Evolutionary conservation across 805 yeast genomes (phyloP).

Genomic region (Ogataea salicorniae): DNA sequence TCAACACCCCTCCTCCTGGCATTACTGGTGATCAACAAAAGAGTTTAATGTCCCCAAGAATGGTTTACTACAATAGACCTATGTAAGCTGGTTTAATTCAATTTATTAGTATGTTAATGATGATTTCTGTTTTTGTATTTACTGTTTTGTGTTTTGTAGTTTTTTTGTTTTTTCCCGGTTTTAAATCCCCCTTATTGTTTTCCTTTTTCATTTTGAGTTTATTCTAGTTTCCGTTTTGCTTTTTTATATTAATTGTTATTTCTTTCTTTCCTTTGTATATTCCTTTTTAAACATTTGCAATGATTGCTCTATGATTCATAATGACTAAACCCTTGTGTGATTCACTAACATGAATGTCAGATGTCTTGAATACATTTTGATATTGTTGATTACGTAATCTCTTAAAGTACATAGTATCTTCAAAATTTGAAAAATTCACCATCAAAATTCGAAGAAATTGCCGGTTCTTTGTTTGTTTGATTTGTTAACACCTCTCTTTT

Average conservation of each 20-base stretch:
- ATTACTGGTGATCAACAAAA: constrained; percentile 16
- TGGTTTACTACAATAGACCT: constrained; percentile 16
- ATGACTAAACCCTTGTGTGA: no score
- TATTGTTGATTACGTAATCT: no score
- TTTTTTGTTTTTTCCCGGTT: background rate
- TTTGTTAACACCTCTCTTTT: no score
- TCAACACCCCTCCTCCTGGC: constrained; percentile 17
- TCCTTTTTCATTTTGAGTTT: background rate
- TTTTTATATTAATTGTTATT: background rate
- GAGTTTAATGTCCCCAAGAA: constrained; percentile 19
- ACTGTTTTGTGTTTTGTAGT: background rate
- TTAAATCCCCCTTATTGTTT: background rate
- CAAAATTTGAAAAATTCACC: no score
- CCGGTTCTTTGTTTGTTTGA: no score
- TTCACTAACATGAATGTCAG: no score
- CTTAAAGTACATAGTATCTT: no score
- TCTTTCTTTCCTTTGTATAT: background rate
- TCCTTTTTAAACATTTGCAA: background rate
- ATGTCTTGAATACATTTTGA: no score
- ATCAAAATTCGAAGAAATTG: no score
- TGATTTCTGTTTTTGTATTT: background rate
- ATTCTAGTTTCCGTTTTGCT: background rate
- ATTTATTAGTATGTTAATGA: background rate
- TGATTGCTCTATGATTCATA: no score
- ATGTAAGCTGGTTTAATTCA: background rate